These are phyloP conservation scores for Herpomyces periplanetae DNA, from an alignment of 2,329 filamentous ascomycete genomes.

Conservation along the genomic window DNA sequence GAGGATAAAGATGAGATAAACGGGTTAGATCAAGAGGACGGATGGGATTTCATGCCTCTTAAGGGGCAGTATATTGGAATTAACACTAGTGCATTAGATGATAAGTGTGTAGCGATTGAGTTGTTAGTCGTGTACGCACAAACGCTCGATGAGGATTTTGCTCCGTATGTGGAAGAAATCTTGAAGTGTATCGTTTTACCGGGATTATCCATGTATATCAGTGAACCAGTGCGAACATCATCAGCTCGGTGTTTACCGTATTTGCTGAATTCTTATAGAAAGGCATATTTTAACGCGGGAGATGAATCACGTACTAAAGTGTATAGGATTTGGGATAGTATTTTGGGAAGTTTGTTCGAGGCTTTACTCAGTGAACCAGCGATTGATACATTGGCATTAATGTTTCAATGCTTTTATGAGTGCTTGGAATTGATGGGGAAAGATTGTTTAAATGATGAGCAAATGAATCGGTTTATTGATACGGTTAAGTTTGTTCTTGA, in stretches of 20 bases:
- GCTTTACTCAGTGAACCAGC: slow-evolving; percentile 73
- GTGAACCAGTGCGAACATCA: slow-evolving; percentile 76
- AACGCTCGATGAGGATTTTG: slow-evolving; percentile 66
- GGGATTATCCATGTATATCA: slow-evolving; percentile 90
- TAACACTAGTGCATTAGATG: slow-evolving; percentile 75
- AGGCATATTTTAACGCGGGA: slow-evolving; percentile 55
- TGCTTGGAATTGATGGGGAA: slow-evolving; percentile 75
- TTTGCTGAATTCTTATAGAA: slow-evolving; percentile 71
- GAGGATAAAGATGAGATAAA: slow-evolving; percentile 84
- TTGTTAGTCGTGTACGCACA: slow-evolving; percentile 87
- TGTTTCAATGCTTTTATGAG: slow-evolving; percentile 99
- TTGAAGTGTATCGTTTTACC: slow-evolving; percentile 90
- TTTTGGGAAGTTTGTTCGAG: slow-evolving; percentile 63
- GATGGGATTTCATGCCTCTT: slow-evolving; percentile 83
- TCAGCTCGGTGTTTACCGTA: slow-evolving; percentile 81
- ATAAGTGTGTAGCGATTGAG: slow-evolving; percentile 98
- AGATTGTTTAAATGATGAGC: slow-evolving; percentile 30
- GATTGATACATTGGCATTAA: slow-evolving; percentile 80
- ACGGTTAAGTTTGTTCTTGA: slow-evolving; percentile 48
- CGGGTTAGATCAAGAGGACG: slow-evolving; percentile 65
- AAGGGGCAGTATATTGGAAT: slow-evolving; percentile 97
- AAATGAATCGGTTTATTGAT: slow-evolving; percentile 61
- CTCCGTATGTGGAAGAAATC: slow-evolving; percentile 58
- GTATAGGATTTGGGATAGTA: slow-evolving; percentile 47
- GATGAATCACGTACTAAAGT: slow-evolving; percentile 34